Percentiles rank a stretch among this genome's conserved stretches.
Evolutionary conservation across 2,329 filamentous ascomycete genomes (phyloP).

Genomic region (Gnomoniopsis smithogilvyi): DNA sequence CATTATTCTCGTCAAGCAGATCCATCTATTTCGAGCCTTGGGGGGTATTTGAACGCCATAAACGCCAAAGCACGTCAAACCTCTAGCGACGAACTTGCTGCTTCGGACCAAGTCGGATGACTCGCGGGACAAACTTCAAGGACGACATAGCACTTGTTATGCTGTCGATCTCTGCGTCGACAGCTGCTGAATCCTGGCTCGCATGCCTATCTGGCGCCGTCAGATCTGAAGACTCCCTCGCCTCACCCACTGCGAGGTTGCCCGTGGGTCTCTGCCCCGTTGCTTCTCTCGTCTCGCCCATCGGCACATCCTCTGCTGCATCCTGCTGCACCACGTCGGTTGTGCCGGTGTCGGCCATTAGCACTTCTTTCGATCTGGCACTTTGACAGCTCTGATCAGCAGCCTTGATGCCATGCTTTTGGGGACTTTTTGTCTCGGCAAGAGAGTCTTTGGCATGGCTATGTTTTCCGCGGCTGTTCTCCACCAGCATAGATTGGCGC

Average conservation of each 20-base stretch:
- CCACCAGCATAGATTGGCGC: conserved; percentile 71
- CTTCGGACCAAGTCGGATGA: conserved; percentile 61
- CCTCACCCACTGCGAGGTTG: no score
- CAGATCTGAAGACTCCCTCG: no score
- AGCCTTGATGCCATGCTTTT: conserved; percentile 23
- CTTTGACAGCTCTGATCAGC: neutral
- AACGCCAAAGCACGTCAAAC: neutral
- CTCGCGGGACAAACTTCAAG: conserved; percentile 67
- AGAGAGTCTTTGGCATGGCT: conserved; percentile 11
- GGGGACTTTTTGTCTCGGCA: conserved; percentile 25
- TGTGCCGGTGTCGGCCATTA: neutral
- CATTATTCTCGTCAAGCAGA: conserved; percentile 11
- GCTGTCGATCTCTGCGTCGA: conserved; percentile 57
- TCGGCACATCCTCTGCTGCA: neutral
- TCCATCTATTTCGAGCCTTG: neutral
- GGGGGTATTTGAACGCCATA: conserved; percentile 10
- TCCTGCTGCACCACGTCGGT: neutral
- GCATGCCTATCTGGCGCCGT: neutral
- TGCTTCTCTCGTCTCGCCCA: conserved; percentile 54
- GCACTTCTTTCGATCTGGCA: neutral
- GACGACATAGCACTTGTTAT: conserved; percentile 67
- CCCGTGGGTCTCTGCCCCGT: conserved; percentile 18
- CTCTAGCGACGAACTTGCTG: conserved; percentile 43
- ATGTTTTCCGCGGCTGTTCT: conserved; percentile 49
- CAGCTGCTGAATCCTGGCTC: conserved; percentile 13